Evolutionary conservation across 2,329 filamentous ascomycete genomes (phyloP), one percentile per base, ranked within the genome.

Genomic region (Orbilia blumenaviensis): DNA sequence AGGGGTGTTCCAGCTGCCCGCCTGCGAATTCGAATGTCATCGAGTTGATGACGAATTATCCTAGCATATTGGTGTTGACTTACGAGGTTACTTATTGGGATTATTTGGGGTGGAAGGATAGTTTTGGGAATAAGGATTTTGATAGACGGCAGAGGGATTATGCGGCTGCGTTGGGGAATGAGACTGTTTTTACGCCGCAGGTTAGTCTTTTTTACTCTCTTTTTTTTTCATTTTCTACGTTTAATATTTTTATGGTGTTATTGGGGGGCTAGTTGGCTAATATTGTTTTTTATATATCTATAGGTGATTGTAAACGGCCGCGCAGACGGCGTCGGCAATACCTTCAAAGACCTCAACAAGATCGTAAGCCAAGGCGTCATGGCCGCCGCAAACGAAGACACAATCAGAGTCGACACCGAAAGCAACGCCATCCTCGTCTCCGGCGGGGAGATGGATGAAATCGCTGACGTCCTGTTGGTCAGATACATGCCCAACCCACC

Each of bases 21-120:
- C 80, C 81, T 0, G 80, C 82, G n/a, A 78, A 82, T 2, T 80
- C 81, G 0, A 78, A 69, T 18, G 82, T 83, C 56, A 81, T 81
- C 36, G 79, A 81, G 10, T 50, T 78, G 52, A 80, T 77, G 18
- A 80, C 79, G 6, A 79, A 78, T 34, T 69, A 80, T 25, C 81
- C 80, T 2, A 82, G 83, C 68, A 67, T 82, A 14, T 78, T 81
- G 41, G 80, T 83, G 6, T 78, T 83, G 12, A 82, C 80, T 6
- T 83, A 82, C 77, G 79, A 83, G 62, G 80, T 83, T 23, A 82
- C 81, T 1, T 67, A 82, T 61, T 83, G 83, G 58, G 81, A 83
- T 67, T 80, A 82, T 69, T 76, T 79, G 10, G 82, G 81, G 36
- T 83, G 81, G 81, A 80, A 81, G 48, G 82, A 83, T 60, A 82